These are phyloP conservation scores for Leccinum subfulvum DNA, from an alignment of 1,284 basidiomycete species.

Conservation along the genomic window DNA sequence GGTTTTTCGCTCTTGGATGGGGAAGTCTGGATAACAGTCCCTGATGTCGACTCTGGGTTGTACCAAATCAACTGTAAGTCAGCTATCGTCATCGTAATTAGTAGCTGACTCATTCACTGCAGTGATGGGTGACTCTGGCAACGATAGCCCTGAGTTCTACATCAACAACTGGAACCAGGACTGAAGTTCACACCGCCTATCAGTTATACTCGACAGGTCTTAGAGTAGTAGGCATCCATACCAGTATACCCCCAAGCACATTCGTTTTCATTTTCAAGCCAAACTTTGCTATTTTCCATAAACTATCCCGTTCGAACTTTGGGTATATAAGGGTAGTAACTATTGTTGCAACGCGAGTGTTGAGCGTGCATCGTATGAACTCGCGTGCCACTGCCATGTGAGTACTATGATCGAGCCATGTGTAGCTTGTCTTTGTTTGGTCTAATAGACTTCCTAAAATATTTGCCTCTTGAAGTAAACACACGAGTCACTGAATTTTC, in stretches of 20 bases:
- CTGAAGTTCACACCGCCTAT: not conserved
- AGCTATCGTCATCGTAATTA: not conserved
- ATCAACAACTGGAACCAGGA: slow-evolving; percentile 24
- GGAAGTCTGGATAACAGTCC: slow-evolving; percentile 33
- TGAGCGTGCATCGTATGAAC: too few species aligned
- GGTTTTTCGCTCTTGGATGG: slow-evolving; percentile 37
- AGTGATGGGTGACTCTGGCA: slow-evolving; percentile 42
- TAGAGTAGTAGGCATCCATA: not conserved
- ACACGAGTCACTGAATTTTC: not conserved
- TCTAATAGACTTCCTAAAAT: too few species aligned
- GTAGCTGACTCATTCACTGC: not conserved
- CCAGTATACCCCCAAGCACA: not conserved
- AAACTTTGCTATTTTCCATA: not conserved
- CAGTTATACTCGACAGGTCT: not conserved
- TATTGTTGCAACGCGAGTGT: too few species aligned
- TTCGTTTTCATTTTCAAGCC: not conserved
- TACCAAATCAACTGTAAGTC: slow-evolving; percentile 42
- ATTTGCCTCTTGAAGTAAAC: not conserved
- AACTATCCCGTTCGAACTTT: not conserved
- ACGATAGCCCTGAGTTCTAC: slow-evolving; percentile 36
- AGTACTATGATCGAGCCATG: too few species aligned
- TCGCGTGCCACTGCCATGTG: too few species aligned
- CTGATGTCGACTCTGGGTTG: slow-evolving; percentile 31
- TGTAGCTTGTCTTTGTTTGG: too few species aligned
- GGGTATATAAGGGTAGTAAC: too few species aligned